Base-by-base conservation (phyloP, 2,329 filamentous ascomycete species). In the Curvularia lunata region DNA sequence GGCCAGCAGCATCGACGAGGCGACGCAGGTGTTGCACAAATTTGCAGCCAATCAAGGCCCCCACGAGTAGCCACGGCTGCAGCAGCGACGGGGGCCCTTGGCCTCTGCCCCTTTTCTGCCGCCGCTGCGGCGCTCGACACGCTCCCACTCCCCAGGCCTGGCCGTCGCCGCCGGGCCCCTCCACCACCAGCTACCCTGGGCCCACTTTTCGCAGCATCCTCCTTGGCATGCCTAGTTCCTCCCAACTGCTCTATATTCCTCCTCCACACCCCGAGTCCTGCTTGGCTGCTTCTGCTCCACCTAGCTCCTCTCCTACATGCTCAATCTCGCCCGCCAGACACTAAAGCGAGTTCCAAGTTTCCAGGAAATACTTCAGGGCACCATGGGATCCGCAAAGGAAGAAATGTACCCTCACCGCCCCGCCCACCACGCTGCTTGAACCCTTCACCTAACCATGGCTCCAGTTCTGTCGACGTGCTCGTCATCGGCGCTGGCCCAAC, bases 401-500 rank as follows among this genome's bases (percentile, higher is more conserved):
- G 75, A 78, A 75, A 76, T 78, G 75, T 78, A 66, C 60, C 69
- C 64, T 69, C 70, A 72, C 71, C 70, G 71, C 70, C 69, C 61
- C 21, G 12, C 40, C 40, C 13, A 3, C 40, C 5, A 16, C 25
- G 40, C 21, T 42, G 23, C 23, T 42, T 23, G 12, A 25, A 25
- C 23, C 21, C 5, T 18, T 16, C 40, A 25, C 5, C 63, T 71
- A 65, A 77, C 70, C 30, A 25, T 48, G 27, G 21, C 48, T 37
- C 46, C 79, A 96, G 92, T 79, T 89, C 92, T 75, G 92, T 98
- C 78, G 95, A 99, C 82, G 90, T 99, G 70, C 91, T 99, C 77
- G 88, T 99, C 80, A 97, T 98, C 83, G 95, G 95, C 77, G 94
- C 94, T 81, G 95, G 95, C 77, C 95, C 95, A 72, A 98, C 95